Evolutionary conservation across 2,329 filamentous ascomycete genomes (phyloP).

Genomic region (Knoxdaviesia capensis): DNA sequence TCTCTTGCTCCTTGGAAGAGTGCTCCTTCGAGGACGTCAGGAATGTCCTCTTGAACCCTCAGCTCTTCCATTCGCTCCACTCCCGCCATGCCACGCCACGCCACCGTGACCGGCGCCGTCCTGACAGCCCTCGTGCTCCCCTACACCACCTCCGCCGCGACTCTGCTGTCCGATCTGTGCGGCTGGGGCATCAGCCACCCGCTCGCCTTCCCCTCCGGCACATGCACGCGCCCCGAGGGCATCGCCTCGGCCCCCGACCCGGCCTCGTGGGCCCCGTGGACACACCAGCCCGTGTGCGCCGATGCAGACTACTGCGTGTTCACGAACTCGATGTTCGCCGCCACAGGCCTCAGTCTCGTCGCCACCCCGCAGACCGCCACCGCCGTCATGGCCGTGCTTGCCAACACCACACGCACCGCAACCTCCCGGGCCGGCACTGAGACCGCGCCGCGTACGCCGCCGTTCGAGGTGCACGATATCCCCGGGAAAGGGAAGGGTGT

Average conservation of each 20-base stretch:
- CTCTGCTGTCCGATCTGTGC: too few species aligned
- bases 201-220: too few species aligned
- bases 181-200: too few species aligned
- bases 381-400: slow-evolving; percentile 9
- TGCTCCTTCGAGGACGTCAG: too few species aligned
- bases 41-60: too few species aligned
- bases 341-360: slow-evolving; percentile 14
- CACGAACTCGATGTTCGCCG: slow-evolving; percentile 9
- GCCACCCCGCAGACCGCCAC: slow-evolving; percentile 14
- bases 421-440: slow-evolving; percentile 2
- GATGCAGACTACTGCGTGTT: slow-evolving; percentile 10
- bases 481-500: slow-evolving; percentile 14
- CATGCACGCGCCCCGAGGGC: background rate
- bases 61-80: too few species aligned
- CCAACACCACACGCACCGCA: slow-evolving; percentile 7
- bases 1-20: too few species aligned
- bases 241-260: background rate
- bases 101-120: too few species aligned
- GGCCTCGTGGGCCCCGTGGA: slow-evolving; percentile 9
- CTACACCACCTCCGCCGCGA: too few species aligned
- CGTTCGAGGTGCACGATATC: slow-evolving; percentile 11
- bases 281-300: slow-evolving; percentile 9
- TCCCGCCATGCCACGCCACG: too few species aligned
- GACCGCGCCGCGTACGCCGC: slow-evolving; percentile 1
- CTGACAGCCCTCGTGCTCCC: too few species aligned